Percentiles rank a stretch among this genome's conserved stretches.
These are phyloP conservation scores for Lentinula sp. DNA, from an alignment of 768 basidiomycete genomes.

Conservation along the genomic window DNA sequence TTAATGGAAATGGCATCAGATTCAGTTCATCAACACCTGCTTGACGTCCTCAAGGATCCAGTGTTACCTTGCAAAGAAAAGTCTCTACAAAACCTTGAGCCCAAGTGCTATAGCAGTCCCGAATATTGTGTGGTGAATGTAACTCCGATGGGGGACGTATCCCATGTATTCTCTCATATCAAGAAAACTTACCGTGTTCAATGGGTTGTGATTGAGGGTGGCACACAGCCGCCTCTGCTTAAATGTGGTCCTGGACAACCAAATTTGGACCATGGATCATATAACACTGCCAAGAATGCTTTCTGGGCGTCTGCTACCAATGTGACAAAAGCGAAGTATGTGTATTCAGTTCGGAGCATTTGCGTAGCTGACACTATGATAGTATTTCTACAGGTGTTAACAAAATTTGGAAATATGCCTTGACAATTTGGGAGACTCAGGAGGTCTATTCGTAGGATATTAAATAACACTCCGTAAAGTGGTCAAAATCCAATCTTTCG, in stretches of 20 bases:
- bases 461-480: too few species aligned
- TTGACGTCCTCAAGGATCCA: slow-evolving; percentile 28
- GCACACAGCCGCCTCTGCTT: slow-evolving; percentile 33
- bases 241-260: not conserved
- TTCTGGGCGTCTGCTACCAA: slow-evolving; percentile 52
- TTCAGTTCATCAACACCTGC: slow-evolving; percentile 30
- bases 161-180: slow-evolving; percentile 89
- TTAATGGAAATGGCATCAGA: slow-evolving; percentile 24
- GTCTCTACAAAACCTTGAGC: not conserved
- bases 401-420: slow-evolving; percentile 66
- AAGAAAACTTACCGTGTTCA: slow-evolving; percentile 77
- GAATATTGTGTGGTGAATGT: slow-evolving; percentile 35
- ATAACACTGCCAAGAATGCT: slow-evolving; percentile 13
- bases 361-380: slow-evolving; percentile 7
- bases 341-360: slow-evolving; percentile 15
- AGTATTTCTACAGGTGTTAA: slow-evolving; percentile 72
- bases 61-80: slow-evolving; percentile 13
- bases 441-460: not conserved
- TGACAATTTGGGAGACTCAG: slow-evolving; percentile 37
- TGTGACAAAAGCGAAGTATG: slow-evolving; percentile 59
- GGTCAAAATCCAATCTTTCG: not conserved
- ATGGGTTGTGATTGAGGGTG: slow-evolving; percentile 65
- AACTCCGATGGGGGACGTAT: slow-evolving; percentile 53
- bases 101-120: not conserved
- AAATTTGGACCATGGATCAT: slow-evolving; percentile 7